Evolutionary conservation across 345 rosid genomes (phyloP), one percentile per base, ranked within the genome.

Genomic region (Sisymbrium irio): DNA sequence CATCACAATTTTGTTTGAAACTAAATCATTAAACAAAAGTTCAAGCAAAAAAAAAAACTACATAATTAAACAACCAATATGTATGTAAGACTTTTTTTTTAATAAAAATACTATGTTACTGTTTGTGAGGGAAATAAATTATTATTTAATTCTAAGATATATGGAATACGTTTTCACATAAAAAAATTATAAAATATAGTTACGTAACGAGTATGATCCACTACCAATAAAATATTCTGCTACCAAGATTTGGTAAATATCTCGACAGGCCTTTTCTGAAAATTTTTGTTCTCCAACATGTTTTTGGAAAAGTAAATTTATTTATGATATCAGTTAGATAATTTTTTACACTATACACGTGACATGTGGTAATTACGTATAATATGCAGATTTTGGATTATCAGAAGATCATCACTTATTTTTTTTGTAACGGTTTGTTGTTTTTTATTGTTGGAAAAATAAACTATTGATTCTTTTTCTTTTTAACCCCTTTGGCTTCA

Each of bases 161-260:
- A 55, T 72, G 14, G 36, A 40, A 62, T 72, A 62, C 44, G 4
- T 22, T 54, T 73, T 45, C 50, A 25, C 10, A 47, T 30, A 30
- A 3, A 30, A 32, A 67, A 40, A 64, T 0, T 9, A 68, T 39
- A 60, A 30, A 27, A 61, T 60, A 62, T 27, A 4, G 63, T 25
- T 65, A 72, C 62, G 47, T 64, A 70, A 71, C 49, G 62, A 71
- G 59, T 46, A 42, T 71, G 76, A 65, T 46, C 12, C 54, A 64
- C 72, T 77, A 46, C 17, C 41, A 57, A 72, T 72, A 32, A 65
- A 35, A 72, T 47, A 77, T 15, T 49, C 7, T 15, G 7, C 58
- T 63, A 9, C 7, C 44, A 53, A 63, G 53, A 56, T 64, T 57
- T 65, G 71, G 80, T 70, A 54, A 36, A 33, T 57, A 70, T 61